Evolutionary conservation across 768 basidiomycete species (phyloP), one percentile per base, ranked within the genome.

Genomic region (Phylloporus arenicola): DNA sequence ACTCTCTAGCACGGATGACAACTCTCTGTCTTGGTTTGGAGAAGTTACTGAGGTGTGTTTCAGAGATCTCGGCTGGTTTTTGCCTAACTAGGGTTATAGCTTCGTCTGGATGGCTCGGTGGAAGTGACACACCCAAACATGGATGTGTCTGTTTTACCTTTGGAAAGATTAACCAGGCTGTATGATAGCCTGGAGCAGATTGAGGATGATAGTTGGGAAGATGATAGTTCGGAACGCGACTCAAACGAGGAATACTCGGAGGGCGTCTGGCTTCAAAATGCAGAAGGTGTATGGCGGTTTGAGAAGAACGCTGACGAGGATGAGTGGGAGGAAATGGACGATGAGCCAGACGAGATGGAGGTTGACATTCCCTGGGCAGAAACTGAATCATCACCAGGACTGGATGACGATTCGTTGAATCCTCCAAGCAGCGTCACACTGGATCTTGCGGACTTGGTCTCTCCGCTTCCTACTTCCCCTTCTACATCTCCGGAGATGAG

Each of bases 181-280:
- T 84, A 88, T 54, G 92, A 92, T 67, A 86, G 84, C 20, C 73
- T 87, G 34, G 90, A 92, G 47, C 88, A 88, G 61, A 74, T 88
- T 8, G 85, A 88, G 53, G 83, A 85, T 50, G 82, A 82, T 46
- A 64, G 78, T 24, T 85, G 82, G 80, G 72, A 71, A 25, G 68
- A 71, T 27, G 68, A 69, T 17, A 33, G 31, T 12, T 69, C 68
- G 29, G 68, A 68, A 45, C 66, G 43, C 2, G 55, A 55, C 35
- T 66, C 65, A 3, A 68, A 75, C n/a, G 76, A 75, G 19, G 73
- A 74, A 6, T 71, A 73, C 17, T 68, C 73, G 8, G 69, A 72
- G 20, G 71, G 68, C 13, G 53, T 73, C 6, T 76, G 74, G 62
- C 71, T 69, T 10, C 70, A 77, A 43, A 75, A 77, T 45, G 68